Evolutionary conservation across 257 asterid species (phyloP), one percentile per base, ranked within the genome.

Genomic region (Capsicum pubescens): DNA sequence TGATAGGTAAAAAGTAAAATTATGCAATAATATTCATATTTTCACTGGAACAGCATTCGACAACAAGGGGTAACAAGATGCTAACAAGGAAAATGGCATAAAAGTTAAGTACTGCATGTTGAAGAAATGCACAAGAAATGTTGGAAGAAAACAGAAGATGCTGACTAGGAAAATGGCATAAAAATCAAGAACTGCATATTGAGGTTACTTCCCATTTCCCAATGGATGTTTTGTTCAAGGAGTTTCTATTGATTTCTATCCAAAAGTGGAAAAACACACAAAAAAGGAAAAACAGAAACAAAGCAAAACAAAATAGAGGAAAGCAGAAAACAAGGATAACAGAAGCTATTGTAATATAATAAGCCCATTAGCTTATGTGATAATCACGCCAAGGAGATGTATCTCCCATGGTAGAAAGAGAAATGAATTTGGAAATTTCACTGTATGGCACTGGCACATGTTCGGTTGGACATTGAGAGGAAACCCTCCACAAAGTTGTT

Each of bases 271-370:
- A 3, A 36, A 3, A 68, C 61, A 68, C 54, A 68, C 7, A 36
- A 36, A n/a, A 67, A 7, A 7, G 3, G 52, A 39, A 2, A 8
- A 2, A 3, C 36, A 68, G 42, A 68, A 36, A 36, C 48, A 67
- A 55, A 13, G 2, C 17, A 56, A 56, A 55, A 14, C 5, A 55
- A 68, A 8, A 36, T 68, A 68, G 76, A 68, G 76, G 4, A 36
- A 36, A 68, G 8, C 26, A 15, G 76, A 68, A 68, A 36, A 35
- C 76, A 68, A 68, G 76, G 54, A 68, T 15, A 68, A 68, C 76
- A 68, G 76, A 11, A 32, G 21, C 21, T 61, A 61, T 4, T 61
- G 36, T 21, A 61, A 63, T 11, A 63, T 63, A 63, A 63, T 63
- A 63, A 63, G 42, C 69, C 8, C 69, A 63, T 63, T 10, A 21